phyloP scores from a whole-genome alignment of 768 basidiomycete species.

The Lactarius pseudohatsudake region DNA sequence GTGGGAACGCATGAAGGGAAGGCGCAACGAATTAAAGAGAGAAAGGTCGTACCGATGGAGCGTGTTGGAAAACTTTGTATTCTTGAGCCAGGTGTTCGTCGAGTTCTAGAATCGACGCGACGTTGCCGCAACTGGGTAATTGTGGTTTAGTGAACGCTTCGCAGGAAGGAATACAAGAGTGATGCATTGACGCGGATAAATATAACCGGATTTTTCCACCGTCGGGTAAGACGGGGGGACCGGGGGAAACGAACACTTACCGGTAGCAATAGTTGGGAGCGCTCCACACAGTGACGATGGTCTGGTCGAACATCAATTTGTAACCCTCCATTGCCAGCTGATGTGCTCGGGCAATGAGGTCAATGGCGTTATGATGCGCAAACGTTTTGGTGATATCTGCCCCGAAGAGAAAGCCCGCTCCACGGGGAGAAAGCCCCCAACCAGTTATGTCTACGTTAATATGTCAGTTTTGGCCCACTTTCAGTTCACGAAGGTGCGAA shows the following conservation, averaged over 20 bases:
- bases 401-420: slow-evolving; percentile 95
- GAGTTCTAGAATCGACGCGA: slow-evolving; percentile 90
- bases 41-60: slow-evolving; percentile 65
- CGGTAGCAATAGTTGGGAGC: slow-evolving; percentile 98
- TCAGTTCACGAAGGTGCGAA: not conserved
- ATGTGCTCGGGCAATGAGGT: slow-evolving; percentile 95
- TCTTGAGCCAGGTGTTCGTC: slow-evolving; percentile 92
- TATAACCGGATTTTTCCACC: not conserved
- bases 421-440: slow-evolving; percentile 97
- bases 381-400: slow-evolving; percentile 89
- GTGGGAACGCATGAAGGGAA: not conserved
- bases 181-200: not conserved
- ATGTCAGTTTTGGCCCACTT: not conserved
- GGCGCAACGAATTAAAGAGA: not conserved
- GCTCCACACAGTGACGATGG: slow-evolving; percentile 97
- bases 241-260: slow-evolving; percentile 46
- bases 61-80: slow-evolving; percentile 94
- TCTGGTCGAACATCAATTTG: slow-evolving; percentile 95
- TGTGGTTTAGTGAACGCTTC: slow-evolving; percentile 10
- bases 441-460: slow-evolving; percentile 70
- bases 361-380: slow-evolving; percentile 87
- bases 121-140: slow-evolving; percentile 80
- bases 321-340: slow-evolving; percentile 98
- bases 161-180: not conserved
- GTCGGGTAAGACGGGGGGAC: not conserved